Base-by-base conservation (phyloP, 768 basidiomycete genomes). In the Tulasnella sp. region DNA sequence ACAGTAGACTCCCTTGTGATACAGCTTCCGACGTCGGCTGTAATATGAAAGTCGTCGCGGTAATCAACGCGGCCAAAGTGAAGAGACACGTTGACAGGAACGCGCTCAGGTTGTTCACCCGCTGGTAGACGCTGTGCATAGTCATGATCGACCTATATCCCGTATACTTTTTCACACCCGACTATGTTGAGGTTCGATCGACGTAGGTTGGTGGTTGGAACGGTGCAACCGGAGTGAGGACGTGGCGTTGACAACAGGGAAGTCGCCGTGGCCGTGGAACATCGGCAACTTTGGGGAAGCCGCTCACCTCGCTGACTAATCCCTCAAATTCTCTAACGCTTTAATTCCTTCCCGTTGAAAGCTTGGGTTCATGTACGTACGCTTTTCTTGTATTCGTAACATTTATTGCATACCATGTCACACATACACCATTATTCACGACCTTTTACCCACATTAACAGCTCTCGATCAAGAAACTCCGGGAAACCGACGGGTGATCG, bases 51-150 rank as follows among this genome's bases (percentile, higher is more conserved):
- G 92, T 89, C 2, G 91, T 90, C 7, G 93, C 78, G 0, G 94
- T 87, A 67, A 95, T 86, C 74, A 86, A 84, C 0, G 81, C 87
- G 42, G 93, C 83, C 29, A 93, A 83, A 6, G 82, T 84, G 88
- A 92, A 90, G 75, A 88, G 79, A 77, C 89, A 92, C 17, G 89
- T 87, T 6, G 90, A 90, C 73, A 92, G 83, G 72, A 90, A 83
- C 5, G 89, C 86, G 32, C 89, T 90, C 75, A 87, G 78, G 79
- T 89, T 90, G 81, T 91, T 94, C 76, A 90, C 78, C 70, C 92
- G 85, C 35, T 91, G 82, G 62, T 74, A 74, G 3, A 74, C 44
- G 65, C 73, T 74, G 37, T 74, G 66, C 74, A 74, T 74, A 35
- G 70, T 63, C 44, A 40, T 71, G 8, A n/a, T 39, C 26, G 4